Evolutionary conservation across 1,139 yeast species (phyloP).

Genomic region (Protomyces lactucae-debilis): DNA sequence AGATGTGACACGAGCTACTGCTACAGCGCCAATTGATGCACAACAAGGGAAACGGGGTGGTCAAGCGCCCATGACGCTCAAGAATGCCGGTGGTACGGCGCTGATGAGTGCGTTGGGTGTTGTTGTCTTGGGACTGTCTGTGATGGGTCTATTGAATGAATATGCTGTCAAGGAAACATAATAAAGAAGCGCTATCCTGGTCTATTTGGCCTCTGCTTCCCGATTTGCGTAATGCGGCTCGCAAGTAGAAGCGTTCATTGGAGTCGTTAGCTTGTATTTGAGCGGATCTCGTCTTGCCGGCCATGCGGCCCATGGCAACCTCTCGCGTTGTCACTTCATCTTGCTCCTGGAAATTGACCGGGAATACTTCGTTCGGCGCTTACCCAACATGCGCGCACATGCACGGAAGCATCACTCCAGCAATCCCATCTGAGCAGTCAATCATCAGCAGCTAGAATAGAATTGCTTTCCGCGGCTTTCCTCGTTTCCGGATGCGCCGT

Average conservation of each 20-base stretch:
- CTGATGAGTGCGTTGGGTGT: conserved; percentile 22
- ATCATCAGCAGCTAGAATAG: too few species aligned
- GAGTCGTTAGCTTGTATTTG: background rate
- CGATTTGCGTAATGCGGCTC: background rate
- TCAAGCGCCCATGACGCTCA: background rate
- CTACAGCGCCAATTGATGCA: background rate
- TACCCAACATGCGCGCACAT: too few species aligned
- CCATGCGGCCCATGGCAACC: conserved; percentile 2
- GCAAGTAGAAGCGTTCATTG: conserved; percentile 12
- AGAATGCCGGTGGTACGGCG: conserved; percentile 10
- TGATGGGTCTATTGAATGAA: conserved; percentile 11
- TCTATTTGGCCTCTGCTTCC: background rate
- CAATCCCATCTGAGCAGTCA: too few species aligned
- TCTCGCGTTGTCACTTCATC: conserved; percentile 19
- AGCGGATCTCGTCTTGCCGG: conserved; percentile 24
- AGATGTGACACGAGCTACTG: background rate
- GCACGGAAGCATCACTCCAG: too few species aligned
- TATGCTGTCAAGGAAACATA: conserved; percentile 2
- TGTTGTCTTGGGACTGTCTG: conserved; percentile 16
- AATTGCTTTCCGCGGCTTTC: too few species aligned
- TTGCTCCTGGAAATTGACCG: conserved; percentile 9
- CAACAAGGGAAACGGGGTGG: background rate
- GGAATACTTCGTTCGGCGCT: conserved; percentile 11
- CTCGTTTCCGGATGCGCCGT: too few species aligned
- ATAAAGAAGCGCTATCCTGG: background rate